Percentiles rank a stretch among this genome's conserved stretches.
Evolutionary conservation across 164 flowering plant species (phyloP).

Genomic region (Sedum album): DNA sequence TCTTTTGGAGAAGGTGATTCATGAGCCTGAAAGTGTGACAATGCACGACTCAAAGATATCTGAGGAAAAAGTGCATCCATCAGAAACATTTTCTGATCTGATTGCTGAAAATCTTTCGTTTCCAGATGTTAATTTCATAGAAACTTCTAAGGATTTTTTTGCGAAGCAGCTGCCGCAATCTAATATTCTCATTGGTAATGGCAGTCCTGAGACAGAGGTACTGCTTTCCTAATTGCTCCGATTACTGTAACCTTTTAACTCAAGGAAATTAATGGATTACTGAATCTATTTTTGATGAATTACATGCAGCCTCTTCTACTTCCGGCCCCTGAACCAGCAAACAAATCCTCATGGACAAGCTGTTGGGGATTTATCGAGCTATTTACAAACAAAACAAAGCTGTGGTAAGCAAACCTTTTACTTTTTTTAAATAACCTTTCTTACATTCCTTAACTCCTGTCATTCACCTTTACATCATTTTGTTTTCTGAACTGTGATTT

Average conservation of each 20-base stretch:
- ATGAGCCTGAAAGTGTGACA: background rate
- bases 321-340: conserved; percentile 18
- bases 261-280: background rate
- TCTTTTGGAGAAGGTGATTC: background rate
- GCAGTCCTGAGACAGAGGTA: conserved; percentile 1
- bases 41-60: background rate
- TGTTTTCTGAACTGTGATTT: too few species aligned
- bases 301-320: conserved; percentile 28
- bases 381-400: conserved; percentile 31
- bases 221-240: too few species aligned
- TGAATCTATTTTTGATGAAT: conserved; percentile 2
- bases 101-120: background rate
- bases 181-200: background rate
- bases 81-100: background rate
- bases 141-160: background rate
- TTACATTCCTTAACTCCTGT: too few species aligned
- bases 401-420: background rate
- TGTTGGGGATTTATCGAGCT: conserved; percentile 64
- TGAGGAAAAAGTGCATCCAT: conserved; percentile 5
- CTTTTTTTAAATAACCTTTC: too few species aligned
- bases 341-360: conserved; percentile 39
- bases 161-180: background rate
- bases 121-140: too few species aligned
- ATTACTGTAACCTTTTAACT: conserved; percentile 3
- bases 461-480: too few species aligned